Evolutionary conservation across 2,329 filamentous ascomycete genomes (phyloP).

Genomic region (Talaromyces piceae): DNA sequence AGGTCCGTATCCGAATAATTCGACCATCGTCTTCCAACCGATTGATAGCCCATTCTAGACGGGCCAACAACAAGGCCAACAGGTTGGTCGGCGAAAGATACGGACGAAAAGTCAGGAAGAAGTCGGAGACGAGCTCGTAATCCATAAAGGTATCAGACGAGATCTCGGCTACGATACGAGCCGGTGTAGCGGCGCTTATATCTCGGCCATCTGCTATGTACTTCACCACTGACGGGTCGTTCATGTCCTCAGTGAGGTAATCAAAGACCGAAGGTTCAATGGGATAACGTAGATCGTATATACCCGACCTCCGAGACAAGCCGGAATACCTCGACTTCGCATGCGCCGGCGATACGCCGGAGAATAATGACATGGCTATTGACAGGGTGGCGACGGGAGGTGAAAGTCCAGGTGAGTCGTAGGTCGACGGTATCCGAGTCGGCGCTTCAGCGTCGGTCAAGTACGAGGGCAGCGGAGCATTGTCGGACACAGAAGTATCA

Average conservation of each 20-base stretch:
- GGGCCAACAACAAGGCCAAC: slow-evolving; percentile 73
- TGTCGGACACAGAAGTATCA: slow-evolving; percentile 59
- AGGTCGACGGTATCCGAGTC: slow-evolving; percentile 17
- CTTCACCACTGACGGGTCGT: slow-evolving; percentile 73
- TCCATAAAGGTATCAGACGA: slow-evolving; percentile 93
- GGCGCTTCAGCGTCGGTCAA: slow-evolving; percentile 33
- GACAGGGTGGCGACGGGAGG: slow-evolving; percentile 22
- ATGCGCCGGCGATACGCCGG: slow-evolving; percentile 25
- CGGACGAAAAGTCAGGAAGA: slow-evolving; percentile 88
- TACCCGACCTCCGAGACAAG: slow-evolving; percentile 33
- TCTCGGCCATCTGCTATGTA: slow-evolving; percentile 64
- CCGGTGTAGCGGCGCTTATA: slow-evolving; percentile 82
- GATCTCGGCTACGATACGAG: slow-evolving; percentile 88
- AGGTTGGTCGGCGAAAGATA: slow-evolving; percentile 74
- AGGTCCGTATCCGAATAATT: slow-evolving; percentile 62
- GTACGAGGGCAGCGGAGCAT: slow-evolving; percentile 56
- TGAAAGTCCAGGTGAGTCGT: slow-evolving; percentile 20
- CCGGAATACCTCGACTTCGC: slow-evolving; percentile 21
- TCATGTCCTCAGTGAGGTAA: slow-evolving; percentile 68
- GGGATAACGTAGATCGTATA: slow-evolving; percentile 53
- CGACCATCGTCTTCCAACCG: slow-evolving; percentile 76
- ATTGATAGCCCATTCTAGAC: slow-evolving; percentile 78
- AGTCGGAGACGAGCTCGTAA: slow-evolving; percentile 94
- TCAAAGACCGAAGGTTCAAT: slow-evolving; percentile 65
- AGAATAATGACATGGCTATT: slow-evolving; percentile 32